Base-by-base conservation (phyloP, 2,329 filamentous ascomycete genomes). In the Pseudogymnoascus sp. region DNA sequence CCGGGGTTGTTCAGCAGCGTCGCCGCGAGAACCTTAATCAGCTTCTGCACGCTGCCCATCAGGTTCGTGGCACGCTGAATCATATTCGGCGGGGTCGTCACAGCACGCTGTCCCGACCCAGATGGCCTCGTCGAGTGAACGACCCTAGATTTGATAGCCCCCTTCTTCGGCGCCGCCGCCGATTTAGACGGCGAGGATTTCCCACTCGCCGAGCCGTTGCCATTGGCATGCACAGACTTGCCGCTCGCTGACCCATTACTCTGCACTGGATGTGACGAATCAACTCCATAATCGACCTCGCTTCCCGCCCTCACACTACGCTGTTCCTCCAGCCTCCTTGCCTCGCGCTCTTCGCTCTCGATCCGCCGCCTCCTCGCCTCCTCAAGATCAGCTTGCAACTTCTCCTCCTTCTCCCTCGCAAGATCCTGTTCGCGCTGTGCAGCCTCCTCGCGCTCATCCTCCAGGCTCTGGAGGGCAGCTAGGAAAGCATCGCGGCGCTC, bases 401-500 rank as follows among this genome's bases (percentile, higher is more conserved):
- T 75, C 62, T 86, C 83, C 65, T 87, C 83, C 62, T 85, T 81
- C 23, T 76, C 76, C 61, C 78, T 75, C 63, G 77, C 77, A 69
- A 80, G 87, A 76, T 81, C 88, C 69, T 68, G 85, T 72, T 81
- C 90, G 76, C 72, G 81, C 12, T 82, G 78, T 64, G 84, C 79
- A 67, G 88, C 86, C n/a, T 87, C 84, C 64, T 88, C 85, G 62
- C 88, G 90, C 71, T 96, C 92, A 67, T 96, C 92, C 69, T 89
- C 88, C 31, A 97, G 78, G 61, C 85, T 88, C 72, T 95, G 86
- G 14, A 97, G 80, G 4, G 92, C 93, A 69, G 93, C 88, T 14
- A 96, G 77, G 73, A 97, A 97, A 0, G 90, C 87, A 69, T 97
- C 91, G 66, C 91, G 86, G 49, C 91, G 85, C 77, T 97, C 94